These are phyloP conservation scores for Thraustochytrium sp. DNA, from an alignment of 352 stramenopile species.

Conservation along the genomic window DNA sequence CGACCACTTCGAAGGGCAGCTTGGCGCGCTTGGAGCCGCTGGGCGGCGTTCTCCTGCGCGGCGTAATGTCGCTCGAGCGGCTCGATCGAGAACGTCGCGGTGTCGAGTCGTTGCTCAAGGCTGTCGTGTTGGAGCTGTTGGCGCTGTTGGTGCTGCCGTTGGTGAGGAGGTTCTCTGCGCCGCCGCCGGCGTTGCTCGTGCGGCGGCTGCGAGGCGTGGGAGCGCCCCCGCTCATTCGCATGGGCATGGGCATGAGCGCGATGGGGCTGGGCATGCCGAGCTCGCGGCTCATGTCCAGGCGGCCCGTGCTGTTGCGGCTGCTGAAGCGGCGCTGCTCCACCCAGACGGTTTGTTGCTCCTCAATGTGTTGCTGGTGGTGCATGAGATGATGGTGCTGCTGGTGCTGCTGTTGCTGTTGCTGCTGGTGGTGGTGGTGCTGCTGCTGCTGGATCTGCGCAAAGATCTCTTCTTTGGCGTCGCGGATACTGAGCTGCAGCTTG, in stretches of 20 bases:
- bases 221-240: no score
- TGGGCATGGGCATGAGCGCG: background rate
- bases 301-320: background rate
- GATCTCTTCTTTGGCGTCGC: background rate
- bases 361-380: background rate
- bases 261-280: background rate
- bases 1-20: background rate
- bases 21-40: background rate
- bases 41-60: background rate
- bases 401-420: background rate
- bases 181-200: background rate
- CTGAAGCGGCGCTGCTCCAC: background rate
- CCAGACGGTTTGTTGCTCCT: background rate
- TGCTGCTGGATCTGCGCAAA: background rate
- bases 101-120: no score
- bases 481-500: background rate
- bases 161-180: background rate
- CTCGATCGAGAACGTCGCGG: no score
- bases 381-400: background rate
- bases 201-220: background rate
- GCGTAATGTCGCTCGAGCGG: background rate
- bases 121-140: no score
- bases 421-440: background rate
- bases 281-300: background rate
- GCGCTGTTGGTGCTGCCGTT: no score